Percentiles rank a stretch among this genome's conserved stretches.
These are phyloP conservation scores for Salix koriyanagi DNA, from an alignment of 345 rosid genomes.

Conservation along the genomic window DNA sequence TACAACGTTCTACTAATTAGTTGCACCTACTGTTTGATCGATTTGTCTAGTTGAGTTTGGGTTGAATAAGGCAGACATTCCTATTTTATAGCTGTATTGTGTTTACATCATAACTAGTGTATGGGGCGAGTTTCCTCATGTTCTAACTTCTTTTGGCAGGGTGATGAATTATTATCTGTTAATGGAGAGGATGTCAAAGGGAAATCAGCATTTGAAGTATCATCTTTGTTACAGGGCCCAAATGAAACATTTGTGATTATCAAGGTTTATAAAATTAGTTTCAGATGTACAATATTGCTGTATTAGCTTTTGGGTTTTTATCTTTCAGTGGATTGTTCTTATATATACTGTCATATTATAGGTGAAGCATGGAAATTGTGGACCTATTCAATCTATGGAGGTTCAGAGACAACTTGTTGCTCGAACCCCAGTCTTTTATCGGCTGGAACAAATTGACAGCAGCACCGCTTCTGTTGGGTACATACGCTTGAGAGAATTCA, in stretches of 20 bases:
- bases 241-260: conserved; percentile 76
- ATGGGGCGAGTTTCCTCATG: background rate
- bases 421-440: conserved; percentile 75
- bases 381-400: conserved; percentile 58
- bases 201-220: conserved; percentile 89
- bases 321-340: background rate
- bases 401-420: conserved; percentile 86
- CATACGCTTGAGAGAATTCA: conserved; percentile 84
- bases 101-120: background rate
- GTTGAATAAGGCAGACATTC: background rate
- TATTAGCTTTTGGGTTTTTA: background rate
- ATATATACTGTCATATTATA: conserved; percentile 21
- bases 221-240: conserved; percentile 92
- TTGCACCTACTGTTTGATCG: background rate
- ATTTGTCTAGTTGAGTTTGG: background rate
- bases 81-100: background rate
- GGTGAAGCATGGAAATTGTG: conserved; percentile 92
- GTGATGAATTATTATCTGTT: conserved; percentile 78
- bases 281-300: background rate
- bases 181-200: conserved; percentile 77
- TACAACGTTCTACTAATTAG: background rate
- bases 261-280: conserved; percentile 42
- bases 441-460: conserved; percentile 68
- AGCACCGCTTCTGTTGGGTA: conserved; percentile 67
- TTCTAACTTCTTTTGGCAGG: conserved; percentile 39